Evolutionary conservation across 352 stramenopile species (phyloP).

Genomic region (Globisporangium nodosum): DNA sequence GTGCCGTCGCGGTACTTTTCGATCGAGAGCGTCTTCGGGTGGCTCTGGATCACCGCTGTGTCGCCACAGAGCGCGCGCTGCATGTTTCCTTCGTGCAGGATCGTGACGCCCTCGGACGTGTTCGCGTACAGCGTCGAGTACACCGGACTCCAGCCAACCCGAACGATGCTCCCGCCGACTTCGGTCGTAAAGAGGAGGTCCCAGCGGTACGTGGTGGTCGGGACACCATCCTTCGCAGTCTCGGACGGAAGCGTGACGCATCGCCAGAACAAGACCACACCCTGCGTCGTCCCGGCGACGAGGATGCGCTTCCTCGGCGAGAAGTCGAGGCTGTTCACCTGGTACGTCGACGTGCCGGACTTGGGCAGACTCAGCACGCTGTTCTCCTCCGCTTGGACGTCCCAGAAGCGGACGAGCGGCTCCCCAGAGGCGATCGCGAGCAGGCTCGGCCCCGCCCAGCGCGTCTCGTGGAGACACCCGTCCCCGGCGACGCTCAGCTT

Average conservation of each 20-base stretch:
- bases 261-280: constrained; percentile 87
- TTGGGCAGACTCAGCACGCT: constrained; percentile 86
- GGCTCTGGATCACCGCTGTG: constrained; percentile 81
- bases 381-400: constrained; percentile 89
- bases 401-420: constrained; percentile 89
- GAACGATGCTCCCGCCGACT: constrained; percentile 35
- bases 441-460: constrained; percentile 87
- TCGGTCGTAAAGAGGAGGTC: constrained; percentile 60
- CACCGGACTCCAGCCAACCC: constrained; percentile 65
- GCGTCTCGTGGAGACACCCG: constrained; percentile 70
- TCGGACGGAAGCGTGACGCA: constrained; percentile 41
- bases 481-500: constrained; percentile 89
- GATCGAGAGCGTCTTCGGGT: constrained; percentile 62
- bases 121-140: constrained; percentile 65
- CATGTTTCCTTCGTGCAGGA: constrained; percentile 86
- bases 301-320: constrained; percentile 84
- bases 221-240: neutral
- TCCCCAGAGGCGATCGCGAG: constrained; percentile 88
- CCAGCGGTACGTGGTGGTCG: constrained; percentile 48
- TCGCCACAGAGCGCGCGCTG: constrained; percentile 73
- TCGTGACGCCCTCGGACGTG: constrained; percentile 60
- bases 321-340: constrained; percentile 86
- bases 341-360: constrained; percentile 33
- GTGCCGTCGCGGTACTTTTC: constrained; percentile 75
- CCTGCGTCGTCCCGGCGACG: constrained; percentile 81